These are phyloP conservation scores for Ogataea allantospora DNA, from an alignment of 805 yeast species.

Conservation along the genomic window DNA sequence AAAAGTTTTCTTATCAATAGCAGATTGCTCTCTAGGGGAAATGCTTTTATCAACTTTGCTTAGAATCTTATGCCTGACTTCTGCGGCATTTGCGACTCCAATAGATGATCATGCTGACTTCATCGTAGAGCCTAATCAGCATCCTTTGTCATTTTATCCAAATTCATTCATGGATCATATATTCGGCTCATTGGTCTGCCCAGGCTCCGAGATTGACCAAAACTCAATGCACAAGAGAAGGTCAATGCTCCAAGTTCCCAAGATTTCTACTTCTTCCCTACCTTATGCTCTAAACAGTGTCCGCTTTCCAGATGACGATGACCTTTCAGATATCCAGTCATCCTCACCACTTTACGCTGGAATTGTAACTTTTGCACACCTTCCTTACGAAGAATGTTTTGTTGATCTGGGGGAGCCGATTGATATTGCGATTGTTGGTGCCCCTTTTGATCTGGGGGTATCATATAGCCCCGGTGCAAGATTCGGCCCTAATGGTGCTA, in stretches of 20 bases:
- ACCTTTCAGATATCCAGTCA: constrained; percentile 32
- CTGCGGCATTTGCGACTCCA: too few species aligned
- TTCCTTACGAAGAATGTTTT: constrained; percentile 10
- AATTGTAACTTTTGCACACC: constrained; percentile 53
- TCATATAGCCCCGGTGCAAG: constrained; percentile 58
- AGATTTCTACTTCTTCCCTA: not conserved
- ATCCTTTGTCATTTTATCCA: too few species aligned
- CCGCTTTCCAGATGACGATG: constrained; percentile 36
- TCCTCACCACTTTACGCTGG: constrained; percentile 42
- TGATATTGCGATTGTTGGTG: constrained; percentile 46
- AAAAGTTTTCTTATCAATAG: too few species aligned
- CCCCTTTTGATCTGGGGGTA: constrained; percentile 56
- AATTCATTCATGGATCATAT: constrained; percentile 13
- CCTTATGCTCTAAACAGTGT: not conserved
- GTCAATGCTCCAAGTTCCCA: not conserved
- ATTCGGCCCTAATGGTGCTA: constrained; percentile 55
- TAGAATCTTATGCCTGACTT: too few species aligned
- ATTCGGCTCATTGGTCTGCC: constrained; percentile 8
- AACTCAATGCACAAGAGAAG: not conserved
- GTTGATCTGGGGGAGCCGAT: constrained; percentile 31
- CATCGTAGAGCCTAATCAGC: too few species aligned
- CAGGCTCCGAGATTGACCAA: not conserved
- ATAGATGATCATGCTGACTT: too few species aligned
- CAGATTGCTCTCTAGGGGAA: too few species aligned
- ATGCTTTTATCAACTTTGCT: too few species aligned